A percentile compares a stretch with the other conserved stretches of the same genome.
phyloP scores from a whole-genome alignment of 2,329 filamentous ascomycete species.

The Epichloe gansuensis region DNA sequence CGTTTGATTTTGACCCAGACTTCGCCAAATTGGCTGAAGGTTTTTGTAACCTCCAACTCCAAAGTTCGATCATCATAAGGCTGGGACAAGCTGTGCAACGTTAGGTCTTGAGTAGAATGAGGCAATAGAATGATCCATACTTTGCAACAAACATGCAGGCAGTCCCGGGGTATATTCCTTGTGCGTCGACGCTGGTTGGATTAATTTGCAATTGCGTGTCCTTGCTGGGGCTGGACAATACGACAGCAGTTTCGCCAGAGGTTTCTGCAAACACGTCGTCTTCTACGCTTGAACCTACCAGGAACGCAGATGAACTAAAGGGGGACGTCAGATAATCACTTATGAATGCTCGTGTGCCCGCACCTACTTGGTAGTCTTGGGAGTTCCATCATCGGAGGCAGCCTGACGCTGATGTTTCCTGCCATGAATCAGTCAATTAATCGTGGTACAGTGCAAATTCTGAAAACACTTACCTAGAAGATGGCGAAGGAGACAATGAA shows the following conservation, averaged over 20 bases:
- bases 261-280: conserved; percentile 10
- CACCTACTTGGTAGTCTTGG: conserved; percentile 5
- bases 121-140: conserved; percentile 29
- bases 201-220: conserved; percentile 1
- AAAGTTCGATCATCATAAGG: conserved; percentile 36
- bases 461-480: not conserved
- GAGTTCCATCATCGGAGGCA: conserved; percentile 6
- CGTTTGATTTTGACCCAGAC: conserved; percentile 53
- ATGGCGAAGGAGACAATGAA: not conserved
- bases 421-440: not conserved
- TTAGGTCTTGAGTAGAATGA: conserved; percentile 6
- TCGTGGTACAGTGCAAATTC: not conserved
- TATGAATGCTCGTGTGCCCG: not conserved
- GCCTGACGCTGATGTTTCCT: conserved; percentile 6
- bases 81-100: conserved; percentile 34
- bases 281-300: conserved; percentile 9
- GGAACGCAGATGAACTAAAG: conserved; percentile 5
- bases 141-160: conserved; percentile 55
- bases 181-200: conserved; percentile 29
- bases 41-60: conserved; percentile 36
- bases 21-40: conserved; percentile 40
- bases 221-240: not conserved
- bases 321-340: not conserved
- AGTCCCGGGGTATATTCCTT: conserved; percentile 37
- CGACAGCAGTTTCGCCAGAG: conserved; percentile 1